phyloP scores from a whole-genome alignment of 116 monocot genomes.

The Iris pallida region DNA sequence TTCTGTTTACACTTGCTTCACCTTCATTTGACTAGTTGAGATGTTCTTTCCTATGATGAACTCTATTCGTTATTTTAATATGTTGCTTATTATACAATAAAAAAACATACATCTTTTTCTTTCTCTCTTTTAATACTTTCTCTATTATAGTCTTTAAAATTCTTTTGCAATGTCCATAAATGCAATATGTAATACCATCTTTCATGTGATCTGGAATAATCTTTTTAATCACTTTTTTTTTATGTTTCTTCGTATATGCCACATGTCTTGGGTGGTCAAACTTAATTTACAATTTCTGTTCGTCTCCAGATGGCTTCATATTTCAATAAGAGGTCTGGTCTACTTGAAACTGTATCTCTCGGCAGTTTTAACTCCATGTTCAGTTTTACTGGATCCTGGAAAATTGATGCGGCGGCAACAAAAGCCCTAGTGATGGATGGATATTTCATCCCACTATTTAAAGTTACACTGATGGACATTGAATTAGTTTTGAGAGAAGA shows the following conservation, averaged over 20 bases:
- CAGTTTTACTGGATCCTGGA: slow-evolving; percentile 79
- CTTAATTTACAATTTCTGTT: slow-evolving; percentile 9
- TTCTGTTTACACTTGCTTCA: too few relatives aligned
- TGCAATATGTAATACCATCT: not conserved
- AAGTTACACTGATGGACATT: slow-evolving; percentile 35
- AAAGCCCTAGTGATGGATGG: slow-evolving; percentile 85
- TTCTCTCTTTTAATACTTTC: too few relatives aligned
- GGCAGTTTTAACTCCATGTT: slow-evolving; percentile 90
- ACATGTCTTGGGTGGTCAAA: not conserved
- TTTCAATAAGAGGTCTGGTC: slow-evolving; percentile 68
- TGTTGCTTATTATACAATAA: too few relatives aligned
- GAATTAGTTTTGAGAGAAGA: slow-evolving; percentile 46
- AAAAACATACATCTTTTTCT: too few relatives aligned
- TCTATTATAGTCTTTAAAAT: too few relatives aligned
- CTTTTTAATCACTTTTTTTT: too few relatives aligned
- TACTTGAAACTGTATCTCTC: slow-evolving; percentile 55
- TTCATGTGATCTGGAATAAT: not conserved
- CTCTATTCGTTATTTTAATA: too few relatives aligned
- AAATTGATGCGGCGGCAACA: slow-evolving; percentile 55
- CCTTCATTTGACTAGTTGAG: too few relatives aligned
- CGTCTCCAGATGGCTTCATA: slow-evolving; percentile 74
- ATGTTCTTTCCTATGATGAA: too few relatives aligned
- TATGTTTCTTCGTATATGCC: not conserved
- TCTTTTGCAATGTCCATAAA: not conserved
- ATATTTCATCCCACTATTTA: slow-evolving; percentile 57